Evolutionary conservation across 345 rosid species (phyloP), one percentile per base, ranked within the genome.

Genomic region (Camelina laxa): DNA sequence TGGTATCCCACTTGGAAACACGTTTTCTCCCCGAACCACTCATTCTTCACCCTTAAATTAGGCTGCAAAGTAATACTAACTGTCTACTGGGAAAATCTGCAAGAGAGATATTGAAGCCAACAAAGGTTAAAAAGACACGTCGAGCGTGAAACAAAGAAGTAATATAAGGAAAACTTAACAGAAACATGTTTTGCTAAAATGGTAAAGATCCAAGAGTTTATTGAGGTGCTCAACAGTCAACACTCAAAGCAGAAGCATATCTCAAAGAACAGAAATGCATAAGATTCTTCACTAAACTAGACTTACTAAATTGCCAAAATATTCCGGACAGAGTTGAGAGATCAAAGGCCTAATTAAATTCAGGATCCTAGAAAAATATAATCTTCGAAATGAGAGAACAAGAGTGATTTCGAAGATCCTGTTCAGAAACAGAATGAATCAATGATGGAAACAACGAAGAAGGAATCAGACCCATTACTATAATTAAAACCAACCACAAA

Each of bases 1-100:
- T 85, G 67, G 81, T 61, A 85, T 94, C 96, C 97, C 97, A 92
- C 65, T 92, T 87, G 15, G 97, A 90, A 81, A 50, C 75, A 35
- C 83, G 88, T 79, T 84, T 88, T 77, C 87, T 80, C 73, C 85
- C 83, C 58, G 84, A 72, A 31, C 86, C 82, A 60, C 93, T 86
- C 96, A 87, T 94, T 55, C 4, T n/a, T 69, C 74, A 44, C 14
- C 19, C 48, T 48, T 65, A 38, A 65, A 14, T 13, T 13, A 65
- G 31, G 15, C 60, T n/a, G 24, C 49, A 36, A 21, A 66, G 5
- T 7, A 57, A 12, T 36, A 67, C 21, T 49, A 7, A 45, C 4
- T 47, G 65, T 7, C 7, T 41, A 30, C 42, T 7, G 1, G 5
- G 3, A 2, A n/a, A 35, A 35, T 42, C 79, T 75, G 74, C 79